Conservation (phyloP, 176 grass and related monocot species). For the Phyllostachys edulis region DNA sequence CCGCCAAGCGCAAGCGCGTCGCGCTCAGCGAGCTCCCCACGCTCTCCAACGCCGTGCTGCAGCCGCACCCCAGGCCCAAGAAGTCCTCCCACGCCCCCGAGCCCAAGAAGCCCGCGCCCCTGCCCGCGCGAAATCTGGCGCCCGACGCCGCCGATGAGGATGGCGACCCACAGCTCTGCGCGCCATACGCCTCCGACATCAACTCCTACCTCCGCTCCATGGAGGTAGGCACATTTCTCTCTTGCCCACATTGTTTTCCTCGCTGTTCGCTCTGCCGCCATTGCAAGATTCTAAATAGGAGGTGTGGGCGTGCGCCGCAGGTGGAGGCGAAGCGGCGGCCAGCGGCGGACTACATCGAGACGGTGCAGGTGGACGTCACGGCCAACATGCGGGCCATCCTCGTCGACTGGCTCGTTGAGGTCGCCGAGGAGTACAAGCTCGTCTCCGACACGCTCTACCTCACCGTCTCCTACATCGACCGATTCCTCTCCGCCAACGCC, state of each 20-base stretch:
- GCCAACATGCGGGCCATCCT: slow-evolving; percentile 61
- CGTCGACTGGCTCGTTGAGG: slow-evolving; percentile 84
- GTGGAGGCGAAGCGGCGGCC: slow-evolving; percentile 43
- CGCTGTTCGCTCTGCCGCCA: background rate
- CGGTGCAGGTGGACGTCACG: slow-evolving; percentile 54
- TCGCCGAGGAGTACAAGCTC: slow-evolving; percentile 69
- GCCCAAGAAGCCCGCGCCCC: background rate
- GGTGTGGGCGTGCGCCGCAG: background rate
- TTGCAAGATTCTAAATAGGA: background rate
- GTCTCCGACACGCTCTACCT: slow-evolving; percentile 70
- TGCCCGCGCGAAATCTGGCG: background rate
- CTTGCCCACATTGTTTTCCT: background rate
- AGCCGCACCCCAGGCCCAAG: slow-evolving; percentile 9
- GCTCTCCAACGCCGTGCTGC: slow-evolving; percentile 30
- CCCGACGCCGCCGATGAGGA: background rate
- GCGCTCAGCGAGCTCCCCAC: slow-evolving; percentile 53
- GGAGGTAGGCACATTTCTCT: slow-evolving; percentile 37
- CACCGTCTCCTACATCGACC: slow-evolving; percentile 64
- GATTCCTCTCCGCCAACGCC: slow-evolving; percentile 48
- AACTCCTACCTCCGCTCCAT: slow-evolving; percentile 76
- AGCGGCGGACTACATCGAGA: slow-evolving; percentile 46
- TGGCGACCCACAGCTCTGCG: slow-evolving; percentile 46
- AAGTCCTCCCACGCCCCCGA: background rate
- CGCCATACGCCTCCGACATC: slow-evolving; percentile 65
- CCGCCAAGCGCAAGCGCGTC: slow-evolving; percentile 68